Conservation (phyloP, 2,329 filamentous ascomycete species). For the Fusarium nematophilum region DNA sequence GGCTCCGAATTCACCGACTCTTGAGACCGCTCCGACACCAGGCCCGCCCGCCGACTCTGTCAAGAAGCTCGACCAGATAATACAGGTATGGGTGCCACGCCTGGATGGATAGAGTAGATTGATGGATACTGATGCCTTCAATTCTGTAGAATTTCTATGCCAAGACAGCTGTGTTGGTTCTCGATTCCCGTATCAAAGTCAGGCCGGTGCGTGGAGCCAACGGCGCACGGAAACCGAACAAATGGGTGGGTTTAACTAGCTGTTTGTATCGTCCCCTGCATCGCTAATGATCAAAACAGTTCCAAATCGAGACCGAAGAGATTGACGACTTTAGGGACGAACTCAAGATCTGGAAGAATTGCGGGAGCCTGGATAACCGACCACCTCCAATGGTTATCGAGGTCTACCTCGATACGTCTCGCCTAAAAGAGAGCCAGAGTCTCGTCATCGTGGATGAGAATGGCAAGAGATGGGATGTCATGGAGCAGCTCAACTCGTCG, state of each 20-base stretch:
- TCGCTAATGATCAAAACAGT: constrained; percentile 65
- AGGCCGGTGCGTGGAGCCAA: constrained; percentile 58
- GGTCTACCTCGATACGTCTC: constrained; percentile 84
- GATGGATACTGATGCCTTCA: constrained; percentile 20
- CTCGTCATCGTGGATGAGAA: constrained; percentile 88
- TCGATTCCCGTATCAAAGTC: constrained; percentile 82
- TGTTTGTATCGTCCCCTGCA: not conserved
- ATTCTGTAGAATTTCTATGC: constrained; percentile 83
- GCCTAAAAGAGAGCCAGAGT: constrained; percentile 84
- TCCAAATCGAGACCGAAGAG: constrained; percentile 94
- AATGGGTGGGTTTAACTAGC: constrained; percentile 75
- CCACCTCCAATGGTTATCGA: constrained; percentile 91
- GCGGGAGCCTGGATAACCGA: constrained; percentile 79
- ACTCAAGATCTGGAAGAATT: constrained; percentile 82
- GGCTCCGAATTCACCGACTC: constrained; percentile 60
- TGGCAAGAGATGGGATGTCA: constrained; percentile 92
- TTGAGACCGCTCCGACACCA: constrained; percentile 54
- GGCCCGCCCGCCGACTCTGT: constrained; percentile 73
- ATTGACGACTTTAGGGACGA: constrained; percentile 88
- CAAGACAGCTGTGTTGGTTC: constrained; percentile 86
- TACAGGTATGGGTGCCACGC: constrained; percentile 71
- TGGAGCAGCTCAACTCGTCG: constrained; percentile 80
- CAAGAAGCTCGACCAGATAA: constrained; percentile 90
- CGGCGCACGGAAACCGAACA: constrained; percentile 74
- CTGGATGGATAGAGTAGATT: not conserved